Evolutionary conservation across 305 asterid species (phyloP).

Genomic region (Striga hermonthica): DNA sequence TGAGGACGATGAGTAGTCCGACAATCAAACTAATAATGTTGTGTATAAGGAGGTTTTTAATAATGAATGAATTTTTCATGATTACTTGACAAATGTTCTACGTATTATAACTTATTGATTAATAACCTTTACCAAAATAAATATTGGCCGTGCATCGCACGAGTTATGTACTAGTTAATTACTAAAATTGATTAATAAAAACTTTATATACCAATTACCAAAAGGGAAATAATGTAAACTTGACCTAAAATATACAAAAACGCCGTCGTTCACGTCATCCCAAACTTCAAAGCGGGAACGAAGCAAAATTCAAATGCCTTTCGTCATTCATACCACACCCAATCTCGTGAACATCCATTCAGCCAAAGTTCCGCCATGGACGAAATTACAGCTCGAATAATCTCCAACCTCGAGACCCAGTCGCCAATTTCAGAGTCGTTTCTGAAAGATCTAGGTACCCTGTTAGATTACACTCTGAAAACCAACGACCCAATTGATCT

Average conservation of each 20-base stretch:
- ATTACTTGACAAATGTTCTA: no score
- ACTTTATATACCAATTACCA: no score
- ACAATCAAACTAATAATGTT: no score
- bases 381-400: conserved; percentile 51
- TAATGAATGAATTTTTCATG: no score
- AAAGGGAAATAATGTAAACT: not conserved
- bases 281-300: conserved; percentile 40
- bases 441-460: conserved; percentile 54
- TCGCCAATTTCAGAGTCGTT: conserved; percentile 44
- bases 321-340: conserved; percentile 8
- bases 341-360: conserved; percentile 16
- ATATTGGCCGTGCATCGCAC: no score
- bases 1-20: no score
- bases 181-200: no score
- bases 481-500: conserved; percentile 56
- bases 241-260: not conserved
- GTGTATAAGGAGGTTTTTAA: no score
- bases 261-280: conserved; percentile 17
- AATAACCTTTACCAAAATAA: no score
- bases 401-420: conserved; percentile 54
- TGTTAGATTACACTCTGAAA: conserved; percentile 52
- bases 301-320: conserved; percentile 33
- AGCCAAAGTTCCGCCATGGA: conserved; percentile 51
- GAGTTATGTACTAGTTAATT: no score
- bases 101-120: no score